phyloP scores from a whole-genome alignment of 768 basidiomycete species.

The Lactarius trivialis region DNA sequence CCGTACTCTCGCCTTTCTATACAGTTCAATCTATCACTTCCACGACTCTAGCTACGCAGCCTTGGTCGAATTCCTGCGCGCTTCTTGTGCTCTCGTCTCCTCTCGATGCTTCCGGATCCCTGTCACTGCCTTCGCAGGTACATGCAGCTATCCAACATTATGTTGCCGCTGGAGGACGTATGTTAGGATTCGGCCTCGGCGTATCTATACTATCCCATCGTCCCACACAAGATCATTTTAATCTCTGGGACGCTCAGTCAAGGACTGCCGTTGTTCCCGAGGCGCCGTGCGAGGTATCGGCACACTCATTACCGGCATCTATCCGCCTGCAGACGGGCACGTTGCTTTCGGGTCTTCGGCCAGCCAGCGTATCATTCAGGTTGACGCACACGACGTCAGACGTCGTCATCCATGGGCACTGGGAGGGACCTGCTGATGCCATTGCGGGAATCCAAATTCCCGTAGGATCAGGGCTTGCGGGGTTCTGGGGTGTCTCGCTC shows the following conservation, averaged over 20 bases:
- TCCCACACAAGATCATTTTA: slow-evolving; percentile 30
- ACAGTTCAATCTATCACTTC: slow-evolving; percentile 65
- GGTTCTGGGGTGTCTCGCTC: slow-evolving; percentile 18
- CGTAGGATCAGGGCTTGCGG: slow-evolving; percentile 16
- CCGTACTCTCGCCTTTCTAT: slow-evolving; percentile 65
- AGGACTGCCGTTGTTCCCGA: slow-evolving; percentile 20
- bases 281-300: background rate
- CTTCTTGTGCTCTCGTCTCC: slow-evolving; percentile 72
- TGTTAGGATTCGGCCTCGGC: slow-evolving; percentile 60
- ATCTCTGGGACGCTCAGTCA: slow-evolving; percentile 36
- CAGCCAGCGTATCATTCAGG: slow-evolving; percentile 5
- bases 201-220: slow-evolving; percentile 39
- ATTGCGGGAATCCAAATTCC: slow-evolving; percentile 15
- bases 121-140: slow-evolving; percentile 34
- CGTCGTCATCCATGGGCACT: background rate
- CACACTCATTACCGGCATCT: background rate
- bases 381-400: background rate
- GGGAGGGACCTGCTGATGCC: slow-evolving; percentile 7
- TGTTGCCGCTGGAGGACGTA: slow-evolving; percentile 61
- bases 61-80: slow-evolving; percentile 72
- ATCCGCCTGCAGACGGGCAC: slow-evolving; percentile 8
- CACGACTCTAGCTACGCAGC: slow-evolving; percentile 52
- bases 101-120: slow-evolving; percentile 35
- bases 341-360: slow-evolving; percentile 10
- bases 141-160: slow-evolving; percentile 46